Evolutionary conservation across 306 rosid species (phyloP).

Genomic region (Rubus idaeus): DNA sequence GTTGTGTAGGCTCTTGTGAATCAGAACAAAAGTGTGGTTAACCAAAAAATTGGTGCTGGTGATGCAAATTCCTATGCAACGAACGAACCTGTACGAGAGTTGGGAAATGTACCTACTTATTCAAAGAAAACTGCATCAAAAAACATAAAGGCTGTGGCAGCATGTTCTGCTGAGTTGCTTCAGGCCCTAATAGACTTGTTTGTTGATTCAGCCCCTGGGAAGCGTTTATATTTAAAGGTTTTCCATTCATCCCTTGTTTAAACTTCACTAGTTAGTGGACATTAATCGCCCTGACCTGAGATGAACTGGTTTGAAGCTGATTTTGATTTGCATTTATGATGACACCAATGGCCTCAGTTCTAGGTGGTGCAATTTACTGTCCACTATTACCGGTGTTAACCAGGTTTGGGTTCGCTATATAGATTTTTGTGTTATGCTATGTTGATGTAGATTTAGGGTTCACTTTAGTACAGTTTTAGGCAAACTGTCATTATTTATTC

Average conservation of each 20-base stretch:
- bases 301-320: neutral
- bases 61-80: conserved; percentile 26
- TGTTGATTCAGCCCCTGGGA: conserved; percentile 51
- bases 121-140: conserved; percentile 71
- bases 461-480: neutral
- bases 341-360: neutral
- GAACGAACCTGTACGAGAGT: conserved; percentile 35
- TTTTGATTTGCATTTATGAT: neutral
- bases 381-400: neutral
- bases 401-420: neutral
- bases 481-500: neutral
- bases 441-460: neutral
- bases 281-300: neutral
- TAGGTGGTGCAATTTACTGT: neutral
- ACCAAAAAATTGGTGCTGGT: conserved; percentile 35
- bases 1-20: conserved; percentile 69
- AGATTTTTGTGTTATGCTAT: neutral
- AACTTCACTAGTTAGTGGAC: neutral
- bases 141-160: conserved; percentile 68
- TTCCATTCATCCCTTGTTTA: conserved; percentile 20
- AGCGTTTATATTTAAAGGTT: conserved; percentile 63
- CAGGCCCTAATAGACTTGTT: conserved; percentile 57
- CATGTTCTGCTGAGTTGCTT: conserved; percentile 66
- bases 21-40: conserved; percentile 65
- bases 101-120: conserved; percentile 43